Base-by-base conservation (phyloP, 2,329 filamentous ascomycete species). In the Penicillium corylophilum region DNA sequence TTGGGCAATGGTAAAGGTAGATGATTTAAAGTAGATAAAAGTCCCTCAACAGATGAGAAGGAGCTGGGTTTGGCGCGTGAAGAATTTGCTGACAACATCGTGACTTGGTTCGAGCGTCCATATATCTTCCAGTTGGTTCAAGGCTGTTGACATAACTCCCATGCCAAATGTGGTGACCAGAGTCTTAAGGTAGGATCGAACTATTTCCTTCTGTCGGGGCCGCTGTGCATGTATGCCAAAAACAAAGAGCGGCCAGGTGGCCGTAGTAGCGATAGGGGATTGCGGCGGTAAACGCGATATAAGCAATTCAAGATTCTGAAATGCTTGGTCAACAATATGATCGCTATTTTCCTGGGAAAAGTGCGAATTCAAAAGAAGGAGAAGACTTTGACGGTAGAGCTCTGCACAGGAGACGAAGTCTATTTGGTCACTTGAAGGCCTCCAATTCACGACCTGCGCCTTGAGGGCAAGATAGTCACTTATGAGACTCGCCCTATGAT, bases 201-300 rank as follows among this genome's bases (percentile, higher is more conserved):
- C 44, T 5, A 51, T 23, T 5, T 39, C 42, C 31, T 51, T 47
- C n/a, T 51, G 45, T 28, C 41, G 28, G 2, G 44, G 5, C 12
- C 20, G 20, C n/a, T 24, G 42, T n/a, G 51, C 51, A 45, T 54
- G 36, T 6, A 54, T 45, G 1, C 54, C 54, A 28, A 56, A 54
- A n/a, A 44, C 54, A 38, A 56, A 56, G 15, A 56, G 33, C 7
- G 54, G 54, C 54, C 54, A 56, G 12, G 51, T 56, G 5, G 51
- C 51, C 6, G 54, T 56, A 1, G 54, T 56, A 5, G 54, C 51
- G 10, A 51, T 48, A 9, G 54, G 51, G 10, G 54, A 56, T 6
- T 35, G 48, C 12, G 54, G 51, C 9, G 54, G 38, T 18, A 56
- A 24, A 13, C 33, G 54, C 12, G 48, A 51, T 24, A 56, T 22